Base-by-base conservation (phyloP, 2,329 filamentous ascomycete genomes). In the Fusarium sp. region DNA sequence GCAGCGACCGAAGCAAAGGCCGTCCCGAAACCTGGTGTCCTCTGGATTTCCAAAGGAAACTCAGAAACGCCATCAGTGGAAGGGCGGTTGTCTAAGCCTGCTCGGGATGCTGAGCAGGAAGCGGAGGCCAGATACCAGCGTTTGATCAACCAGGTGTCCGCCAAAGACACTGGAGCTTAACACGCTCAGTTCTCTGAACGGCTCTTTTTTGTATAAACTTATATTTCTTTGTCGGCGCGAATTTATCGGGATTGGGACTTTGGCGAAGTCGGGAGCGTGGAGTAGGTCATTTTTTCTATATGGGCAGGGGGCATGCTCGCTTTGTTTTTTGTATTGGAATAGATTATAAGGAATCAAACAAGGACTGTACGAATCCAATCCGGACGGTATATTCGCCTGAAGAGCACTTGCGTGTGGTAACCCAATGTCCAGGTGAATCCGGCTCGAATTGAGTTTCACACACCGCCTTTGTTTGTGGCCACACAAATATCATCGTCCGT, bases 111-210 rank as follows among this genome's bases (percentile, higher is more conserved):
- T 7, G 79, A 82, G 62, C 75, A 79, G 30, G 77, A 80, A 60
- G 73, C 71, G 21, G 77, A 81, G 62, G 65, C 75, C 21, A 77
- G 73, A 45, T 82, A 82, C 34, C 76, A 77, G 59, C 79, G 80
- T 41, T 73, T 82, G 46, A 79, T 82, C 48, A 77, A 75, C 51
- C 79, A 80, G 2, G 77, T 80, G 18, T 75, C 78, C 5, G 78
- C 78, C 14, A 81, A 78, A 59, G 77, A 81, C 23, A 64, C 68
- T 14, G 76, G 75, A 45, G 59, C 56, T 37, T 56, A 41, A 27
- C 32, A 20, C 58, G 40, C 18, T 14, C 27, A 40, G 20, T 8
- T 63, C 42, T 32, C 41, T 23, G 12, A 14, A 23, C 28, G 59
- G 27, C 34, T 46, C 10, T 37, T 34, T 57, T 40, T 53, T 55